Evolutionary conservation across 192 early-diverging fungal species (phyloP).

Genomic region (Diversispora eburnea): DNA sequence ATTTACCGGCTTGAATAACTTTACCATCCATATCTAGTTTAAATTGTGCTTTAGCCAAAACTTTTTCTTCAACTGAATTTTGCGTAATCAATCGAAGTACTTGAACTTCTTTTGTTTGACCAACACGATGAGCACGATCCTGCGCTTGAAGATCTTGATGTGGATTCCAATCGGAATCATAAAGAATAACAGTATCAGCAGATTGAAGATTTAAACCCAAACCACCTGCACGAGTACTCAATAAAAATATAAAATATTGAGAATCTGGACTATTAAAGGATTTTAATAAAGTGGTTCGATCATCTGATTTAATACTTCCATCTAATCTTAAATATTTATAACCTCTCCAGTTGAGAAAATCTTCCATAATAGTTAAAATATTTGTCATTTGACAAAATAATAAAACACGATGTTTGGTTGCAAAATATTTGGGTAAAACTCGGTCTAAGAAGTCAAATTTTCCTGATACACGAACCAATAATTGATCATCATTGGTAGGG

Average conservation of each 20-base stretch:
- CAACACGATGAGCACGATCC: constrained; percentile 99
- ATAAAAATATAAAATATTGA: constrained; percentile 81
- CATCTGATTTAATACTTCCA: constrained; percentile 85
- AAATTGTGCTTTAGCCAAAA: constrained; percentile 88
- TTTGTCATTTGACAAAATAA: constrained; percentile 84
- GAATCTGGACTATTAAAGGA: constrained; percentile 81
- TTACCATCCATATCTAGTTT: constrained; percentile 98
- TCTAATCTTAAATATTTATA: constrained; percentile 81
- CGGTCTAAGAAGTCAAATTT: constrained; percentile 98
- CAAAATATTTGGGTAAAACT: constrained; percentile 83
- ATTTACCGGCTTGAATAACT: constrained; percentile 99
- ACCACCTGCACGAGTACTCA: constrained; percentile 95
- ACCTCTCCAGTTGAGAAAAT: constrained; percentile 77
- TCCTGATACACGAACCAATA: constrained; percentile 79
- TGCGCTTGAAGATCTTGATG: constrained; percentile 98
- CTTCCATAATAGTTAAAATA: constrained; percentile 97
- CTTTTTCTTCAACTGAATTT: constrained; percentile 90
- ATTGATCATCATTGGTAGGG: constrained; percentile 68
- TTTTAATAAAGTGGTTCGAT: constrained; percentile 73
- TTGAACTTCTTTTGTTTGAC: constrained; percentile 97
- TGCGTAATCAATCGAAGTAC: constrained; percentile 90
- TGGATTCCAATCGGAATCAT: constrained; percentile 98
- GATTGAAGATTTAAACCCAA: constrained; percentile 43
- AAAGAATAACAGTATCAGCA: constrained; percentile 98
- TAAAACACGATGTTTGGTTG: constrained; percentile 74